Evolutionary conservation across 176 grass and related monocot species (phyloP).

Genomic region (Puya raimondii): DNA sequence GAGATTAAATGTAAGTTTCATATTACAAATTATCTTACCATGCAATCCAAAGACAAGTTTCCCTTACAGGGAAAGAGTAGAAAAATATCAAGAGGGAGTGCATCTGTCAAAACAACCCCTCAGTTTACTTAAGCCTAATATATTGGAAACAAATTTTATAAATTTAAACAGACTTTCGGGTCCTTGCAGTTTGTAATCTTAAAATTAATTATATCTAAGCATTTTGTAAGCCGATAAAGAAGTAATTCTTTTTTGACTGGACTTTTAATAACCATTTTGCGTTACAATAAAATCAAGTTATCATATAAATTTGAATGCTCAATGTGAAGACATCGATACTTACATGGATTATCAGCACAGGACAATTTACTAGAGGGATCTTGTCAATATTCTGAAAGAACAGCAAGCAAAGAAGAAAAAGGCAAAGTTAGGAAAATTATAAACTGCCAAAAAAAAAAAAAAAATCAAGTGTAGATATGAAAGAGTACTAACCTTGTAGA

Average conservation of each 20-base stretch:
- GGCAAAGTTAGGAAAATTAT: conserved; percentile 19
- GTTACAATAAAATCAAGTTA: neutral
- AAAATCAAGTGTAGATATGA: conserved; percentile 12
- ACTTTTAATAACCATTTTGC: neutral
- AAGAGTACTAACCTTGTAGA: conserved; percentile 74
- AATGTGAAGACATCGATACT: conserved; percentile 27
- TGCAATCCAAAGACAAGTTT: neutral
- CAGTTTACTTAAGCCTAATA: neutral
- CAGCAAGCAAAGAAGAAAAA: conserved; percentile 3
- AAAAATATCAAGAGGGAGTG: neutral
- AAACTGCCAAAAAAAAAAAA: neutral
- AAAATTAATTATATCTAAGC: neutral
- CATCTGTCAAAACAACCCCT: neutral
- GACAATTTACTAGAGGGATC: conserved; percentile 70
- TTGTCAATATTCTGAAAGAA: conserved; percentile 84
- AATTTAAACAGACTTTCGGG: neutral
- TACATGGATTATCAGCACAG: conserved; percentile 96
- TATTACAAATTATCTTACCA: too few relatives aligned
- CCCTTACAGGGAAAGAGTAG: neutral
- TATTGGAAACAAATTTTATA: neutral
- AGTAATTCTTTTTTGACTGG: neutral
- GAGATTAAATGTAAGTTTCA: too few relatives aligned
- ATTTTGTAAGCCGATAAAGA: neutral
- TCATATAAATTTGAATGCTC: neutral
- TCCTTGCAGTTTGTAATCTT: neutral